phyloP scores from a whole-genome alignment of 768 basidiomycete genomes.

The Mycena albidolilacea region DNA sequence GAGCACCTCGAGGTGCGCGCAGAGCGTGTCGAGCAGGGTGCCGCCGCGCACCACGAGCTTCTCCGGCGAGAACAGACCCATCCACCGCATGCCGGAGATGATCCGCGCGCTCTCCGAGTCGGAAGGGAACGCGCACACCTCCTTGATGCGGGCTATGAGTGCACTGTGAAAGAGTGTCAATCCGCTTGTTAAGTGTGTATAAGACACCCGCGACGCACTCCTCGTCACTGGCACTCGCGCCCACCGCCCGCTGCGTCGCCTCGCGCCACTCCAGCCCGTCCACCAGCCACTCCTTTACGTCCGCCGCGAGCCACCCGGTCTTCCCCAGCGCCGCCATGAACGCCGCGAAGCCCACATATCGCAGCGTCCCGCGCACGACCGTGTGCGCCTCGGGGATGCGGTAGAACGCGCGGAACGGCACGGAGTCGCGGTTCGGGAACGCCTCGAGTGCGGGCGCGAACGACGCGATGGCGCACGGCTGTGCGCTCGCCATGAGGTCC shows the following conservation, averaged over 20 bases:
- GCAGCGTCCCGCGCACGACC: constrained; percentile 90
- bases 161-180: constrained; percentile 59
- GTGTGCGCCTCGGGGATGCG: constrained; percentile 94
- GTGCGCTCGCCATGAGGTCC: constrained; percentile 91
- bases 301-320: constrained; percentile 87
- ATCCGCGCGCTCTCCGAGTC: constrained; percentile 81
- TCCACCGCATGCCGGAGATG: constrained; percentile 91
- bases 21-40: constrained; percentile 91
- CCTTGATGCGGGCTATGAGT: constrained; percentile 78
- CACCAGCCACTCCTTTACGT: constrained; percentile 82
- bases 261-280: constrained; percentile 86
- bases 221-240: constrained; percentile 78
- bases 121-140: constrained; percentile 80
- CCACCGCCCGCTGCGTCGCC: constrained; percentile 82
- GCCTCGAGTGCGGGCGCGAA: constrained; percentile 86
- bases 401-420: constrained; percentile 93
- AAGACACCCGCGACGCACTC: constrained; percentile 64
- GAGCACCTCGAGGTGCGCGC: constrained; percentile 88
- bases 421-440: constrained; percentile 96
- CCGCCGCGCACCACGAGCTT: constrained; percentile 72
- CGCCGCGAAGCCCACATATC: constrained; percentile 97
- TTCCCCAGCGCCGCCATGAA: constrained; percentile 91
- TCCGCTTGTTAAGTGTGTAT: background rate
- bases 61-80: constrained; percentile 88
- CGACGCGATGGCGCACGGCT: constrained; percentile 88